Conservation (phyloP, 768 basidiomycete species). For the Hemileccinum rubropunctum region DNA sequence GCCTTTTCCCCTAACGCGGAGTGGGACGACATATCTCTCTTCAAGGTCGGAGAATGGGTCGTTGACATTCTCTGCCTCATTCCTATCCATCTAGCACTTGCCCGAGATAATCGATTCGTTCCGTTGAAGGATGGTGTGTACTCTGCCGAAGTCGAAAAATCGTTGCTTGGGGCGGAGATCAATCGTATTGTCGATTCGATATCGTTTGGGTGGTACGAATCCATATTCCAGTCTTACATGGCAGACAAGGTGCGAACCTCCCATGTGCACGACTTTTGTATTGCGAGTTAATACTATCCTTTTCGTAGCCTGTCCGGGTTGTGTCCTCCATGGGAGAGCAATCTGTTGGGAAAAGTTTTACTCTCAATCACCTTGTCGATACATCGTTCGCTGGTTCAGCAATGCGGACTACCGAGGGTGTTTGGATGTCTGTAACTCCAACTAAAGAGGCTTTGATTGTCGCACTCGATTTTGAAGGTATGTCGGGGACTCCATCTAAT, state of each 20-base stretch:
- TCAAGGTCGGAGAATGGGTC: conserved; percentile 57
- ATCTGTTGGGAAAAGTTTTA: conserved; percentile 60
- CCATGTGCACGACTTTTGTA: not conserved
- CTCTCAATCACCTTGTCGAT: conserved; percentile 59
- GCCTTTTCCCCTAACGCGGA: conserved; percentile 5
- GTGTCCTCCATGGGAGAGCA: conserved; percentile 71
- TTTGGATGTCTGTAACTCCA: conserved; percentile 66
- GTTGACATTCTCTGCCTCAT: conserved; percentile 60
- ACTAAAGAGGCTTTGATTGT: conserved; percentile 55
- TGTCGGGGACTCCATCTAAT: not conserved
- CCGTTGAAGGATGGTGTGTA: conserved; percentile 57
- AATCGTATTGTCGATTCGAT: conserved; percentile 51
- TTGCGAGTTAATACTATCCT: not conserved
- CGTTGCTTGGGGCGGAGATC: conserved; percentile 58
- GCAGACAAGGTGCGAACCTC: conserved; percentile 42
- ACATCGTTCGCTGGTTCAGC: conserved; percentile 65
- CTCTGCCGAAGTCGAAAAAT: conserved; percentile 47
- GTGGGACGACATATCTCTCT: conserved; percentile 33
- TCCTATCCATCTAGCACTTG: conserved; percentile 61
- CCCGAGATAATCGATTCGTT: conserved; percentile 58
- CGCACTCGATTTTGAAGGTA: conserved; percentile 65
- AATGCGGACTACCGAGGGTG: conserved; percentile 62
- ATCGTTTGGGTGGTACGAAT: conserved; percentile 67
- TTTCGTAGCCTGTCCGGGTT: conserved; percentile 52
- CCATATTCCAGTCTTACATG: conserved; percentile 61